Evolutionary conservation across 106 monocot species (phyloP), one percentile per base, ranked within the genome.

Genomic region (Dactylorhiza incarnata): DNA sequence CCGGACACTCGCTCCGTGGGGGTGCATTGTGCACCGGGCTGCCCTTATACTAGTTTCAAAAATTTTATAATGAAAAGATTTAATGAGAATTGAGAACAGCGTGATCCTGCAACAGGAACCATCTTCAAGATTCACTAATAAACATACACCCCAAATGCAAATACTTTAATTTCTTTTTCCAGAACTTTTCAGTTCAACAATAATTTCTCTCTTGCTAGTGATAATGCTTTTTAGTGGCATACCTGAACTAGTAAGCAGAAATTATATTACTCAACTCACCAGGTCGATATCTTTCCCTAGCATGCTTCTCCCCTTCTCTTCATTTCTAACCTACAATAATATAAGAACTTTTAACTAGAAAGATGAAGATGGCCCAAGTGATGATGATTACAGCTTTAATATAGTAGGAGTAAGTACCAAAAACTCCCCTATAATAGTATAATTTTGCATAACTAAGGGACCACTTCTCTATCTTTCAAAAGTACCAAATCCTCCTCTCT

Each of bases 261-360:
- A 6, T 49, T 51, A 5, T 49, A 73, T 48, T 17, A 73, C 0
- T 24, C 50, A 74, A 53, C 88, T 88, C 73, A 91, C 97, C 97
- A 99, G 78, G 69, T 99, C 88, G 53, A 91, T 62, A 70, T 99
- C 86, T 75, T 89, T 72, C 19, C 97, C 97, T 72, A 99, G 73
- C 91, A 99, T 88, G 17, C 72, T 79, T 86, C 83, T 87, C 76
- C 93, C 97, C 86, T 94, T 99, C 72, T 94, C 91, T 75, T 89
- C 79, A 78, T 97, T 97, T 74, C 97, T 89, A 56, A 88, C 97
- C 97, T 97, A 76, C 77, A 74, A 37, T 74, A 29, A 19, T 5
- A 74, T 19, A 63, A 78, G 14, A 72, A 44, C 14, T 23, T 23
- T 78, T 69, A 76, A 22, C 49, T 16, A 10, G 6, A 54, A 25